Conservation (phyloP, 164 flowering plant species). For the Santalum album region DNA sequence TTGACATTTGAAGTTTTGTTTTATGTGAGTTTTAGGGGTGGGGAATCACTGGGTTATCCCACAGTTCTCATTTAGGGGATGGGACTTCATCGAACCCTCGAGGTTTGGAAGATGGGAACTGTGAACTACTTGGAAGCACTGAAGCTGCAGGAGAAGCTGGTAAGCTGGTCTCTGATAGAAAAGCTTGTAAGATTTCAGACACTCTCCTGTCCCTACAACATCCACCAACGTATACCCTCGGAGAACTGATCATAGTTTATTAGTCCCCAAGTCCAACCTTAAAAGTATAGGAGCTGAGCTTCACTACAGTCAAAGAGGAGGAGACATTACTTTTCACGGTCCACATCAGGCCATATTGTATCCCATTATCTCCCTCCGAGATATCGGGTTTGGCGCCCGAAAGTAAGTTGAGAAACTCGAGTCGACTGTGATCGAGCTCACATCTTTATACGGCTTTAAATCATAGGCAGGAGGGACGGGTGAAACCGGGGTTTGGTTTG, state of each 20-base stretch:
- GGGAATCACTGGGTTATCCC: too few species aligned
- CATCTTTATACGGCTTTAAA: slow-evolving; percentile 61
- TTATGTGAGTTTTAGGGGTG: too few species aligned
- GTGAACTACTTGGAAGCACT: slow-evolving; percentile 68
- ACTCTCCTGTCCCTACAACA: slow-evolving; percentile 77
- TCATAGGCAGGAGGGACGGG: slow-evolving; percentile 50
- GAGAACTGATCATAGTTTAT: slow-evolving; percentile 75
- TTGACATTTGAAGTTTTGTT: too few species aligned
- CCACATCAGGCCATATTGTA: slow-evolving; percentile 83
- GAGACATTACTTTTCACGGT: slow-evolving; percentile 92
- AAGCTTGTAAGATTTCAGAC: slow-evolving; percentile 47
- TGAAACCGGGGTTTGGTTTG: slow-evolving; percentile 93
- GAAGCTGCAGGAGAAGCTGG: slow-evolving; percentile 78
- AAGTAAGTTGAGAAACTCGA: slow-evolving; percentile 86
- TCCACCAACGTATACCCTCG: slow-evolving; percentile 90
- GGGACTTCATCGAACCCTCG: slow-evolving; percentile 45
- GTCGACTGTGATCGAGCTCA: slow-evolving; percentile 59
- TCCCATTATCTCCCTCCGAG: slow-evolving; percentile 72
- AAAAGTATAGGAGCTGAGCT: slow-evolving; percentile 74
- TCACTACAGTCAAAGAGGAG: slow-evolving; percentile 87
- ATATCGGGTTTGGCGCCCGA: slow-evolving; percentile 71
- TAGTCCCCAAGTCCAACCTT: slow-evolving; percentile 59
- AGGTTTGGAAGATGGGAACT: slow-evolving; percentile 77
- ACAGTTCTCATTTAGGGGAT: too few species aligned
- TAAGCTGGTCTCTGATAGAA: slow-evolving; percentile 57